Evolutionary conservation across 116 monocot genomes (phyloP).

Genomic region (Trichopus zeylanicus): DNA sequence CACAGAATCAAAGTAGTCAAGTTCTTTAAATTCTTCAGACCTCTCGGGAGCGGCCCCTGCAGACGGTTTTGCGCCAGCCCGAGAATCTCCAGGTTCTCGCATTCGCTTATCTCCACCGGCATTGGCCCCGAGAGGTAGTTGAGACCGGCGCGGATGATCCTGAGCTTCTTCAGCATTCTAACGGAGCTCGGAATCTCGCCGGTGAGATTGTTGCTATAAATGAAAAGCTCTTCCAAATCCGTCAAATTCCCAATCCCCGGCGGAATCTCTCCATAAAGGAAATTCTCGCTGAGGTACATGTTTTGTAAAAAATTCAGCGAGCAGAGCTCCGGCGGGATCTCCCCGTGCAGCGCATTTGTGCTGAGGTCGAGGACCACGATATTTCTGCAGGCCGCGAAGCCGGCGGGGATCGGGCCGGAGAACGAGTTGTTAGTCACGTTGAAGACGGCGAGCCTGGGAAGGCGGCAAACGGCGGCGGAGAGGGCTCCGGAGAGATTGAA

Average conservation of each 20-base stretch:
- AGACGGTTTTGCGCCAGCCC: slow-evolving; percentile 67
- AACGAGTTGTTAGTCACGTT: slow-evolving; percentile 49
- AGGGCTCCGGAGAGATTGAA: slow-evolving; percentile 53
- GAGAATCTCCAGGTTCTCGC: slow-evolving; percentile 45
- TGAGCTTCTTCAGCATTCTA: slow-evolving; percentile 31
- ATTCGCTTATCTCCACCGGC: slow-evolving; percentile 54
- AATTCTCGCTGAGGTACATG: slow-evolving; percentile 71
- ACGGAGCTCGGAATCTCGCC: slow-evolving; percentile 59
- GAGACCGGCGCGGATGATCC: slow-evolving; percentile 61
- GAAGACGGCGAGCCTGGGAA: slow-evolving; percentile 23
- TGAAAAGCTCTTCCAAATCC: slow-evolving; percentile 56
- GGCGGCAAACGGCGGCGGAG: slow-evolving; percentile 33
- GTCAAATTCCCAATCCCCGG: slow-evolving; percentile 35
- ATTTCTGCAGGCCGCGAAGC: slow-evolving; percentile 24
- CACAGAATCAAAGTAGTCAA: slow-evolving; percentile 61
- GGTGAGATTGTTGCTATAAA: slow-evolving; percentile 74
- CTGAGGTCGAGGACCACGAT: slow-evolving; percentile 61
- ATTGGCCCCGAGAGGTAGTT: slow-evolving; percentile 59
- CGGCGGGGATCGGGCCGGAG: slow-evolving; percentile 39
- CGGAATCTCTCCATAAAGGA: slow-evolving; percentile 54
- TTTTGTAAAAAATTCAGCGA: slow-evolving; percentile 21
- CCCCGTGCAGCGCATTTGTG: slow-evolving; percentile 53
- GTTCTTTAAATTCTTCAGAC: slow-evolving; percentile 39
- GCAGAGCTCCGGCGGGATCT: slow-evolving; percentile 45
- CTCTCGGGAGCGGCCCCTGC: slow-evolving; percentile 40